These are phyloP conservation scores for Volutella citrinella DNA, from an alignment of 2,329 filamentous ascomycete genomes.

Conservation along the genomic window DNA sequence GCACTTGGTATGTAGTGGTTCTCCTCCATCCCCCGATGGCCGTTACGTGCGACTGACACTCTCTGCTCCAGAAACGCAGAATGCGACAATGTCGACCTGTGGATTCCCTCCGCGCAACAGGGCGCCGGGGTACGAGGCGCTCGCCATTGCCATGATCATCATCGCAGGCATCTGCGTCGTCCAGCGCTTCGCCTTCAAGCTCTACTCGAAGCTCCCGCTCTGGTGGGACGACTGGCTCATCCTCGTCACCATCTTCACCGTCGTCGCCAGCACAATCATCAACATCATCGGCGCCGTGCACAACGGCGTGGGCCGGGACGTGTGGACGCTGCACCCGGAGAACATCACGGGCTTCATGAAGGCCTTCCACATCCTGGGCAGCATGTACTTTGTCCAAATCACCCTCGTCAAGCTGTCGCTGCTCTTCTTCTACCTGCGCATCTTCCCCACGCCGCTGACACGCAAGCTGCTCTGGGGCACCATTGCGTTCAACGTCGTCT, in stretches of 20 bases:
- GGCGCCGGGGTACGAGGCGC: constrained; percentile 10
- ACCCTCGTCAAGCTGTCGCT: constrained; percentile 39
- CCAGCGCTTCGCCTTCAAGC: constrained; percentile 30
- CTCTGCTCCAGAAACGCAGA: constrained; percentile 9
- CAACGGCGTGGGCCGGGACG: constrained; percentile 31
- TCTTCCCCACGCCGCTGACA: neutral
- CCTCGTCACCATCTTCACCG: constrained; percentile 16
- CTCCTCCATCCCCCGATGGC: neutral
- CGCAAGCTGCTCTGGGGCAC: constrained; percentile 39
- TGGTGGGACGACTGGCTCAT: constrained; percentile 30
- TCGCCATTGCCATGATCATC: constrained; percentile 19
- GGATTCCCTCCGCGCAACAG: constrained; percentile 11
- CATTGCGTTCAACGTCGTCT: constrained; percentile 34
- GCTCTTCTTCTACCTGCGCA: constrained; percentile 40
- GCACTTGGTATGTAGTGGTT: neutral
- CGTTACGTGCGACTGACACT: neutral
- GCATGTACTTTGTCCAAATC: constrained; percentile 37
- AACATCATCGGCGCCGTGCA: constrained; percentile 19
- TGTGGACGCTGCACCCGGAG: constrained; percentile 29
- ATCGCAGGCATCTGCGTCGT: constrained; percentile 33
- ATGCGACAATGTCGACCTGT: constrained; percentile 16
- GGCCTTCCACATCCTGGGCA: constrained; percentile 32
- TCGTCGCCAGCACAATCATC: constrained; percentile 20
- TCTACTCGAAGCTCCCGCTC: constrained; percentile 27
- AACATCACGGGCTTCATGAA: constrained; percentile 22